phyloP scores from a whole-genome alignment of 2,329 filamentous ascomycete genomes.

The Huntiella abstrusa region DNA sequence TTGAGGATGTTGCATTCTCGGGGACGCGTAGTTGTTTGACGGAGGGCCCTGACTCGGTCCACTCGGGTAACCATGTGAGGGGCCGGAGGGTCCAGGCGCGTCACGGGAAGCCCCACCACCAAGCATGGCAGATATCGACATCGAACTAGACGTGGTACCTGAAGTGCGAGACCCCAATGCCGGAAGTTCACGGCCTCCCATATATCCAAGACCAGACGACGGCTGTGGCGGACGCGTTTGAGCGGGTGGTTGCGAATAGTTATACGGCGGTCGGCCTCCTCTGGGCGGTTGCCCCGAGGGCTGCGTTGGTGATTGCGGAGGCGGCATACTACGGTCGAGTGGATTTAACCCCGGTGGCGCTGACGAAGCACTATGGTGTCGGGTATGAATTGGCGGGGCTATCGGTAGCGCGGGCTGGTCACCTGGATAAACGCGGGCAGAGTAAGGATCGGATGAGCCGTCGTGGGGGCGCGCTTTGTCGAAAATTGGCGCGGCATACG shows the following conservation, averaged over 20 bases:
- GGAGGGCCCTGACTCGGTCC: slow-evolving; percentile 22
- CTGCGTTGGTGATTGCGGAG: slow-evolving; percentile 26
- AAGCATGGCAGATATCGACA: slow-evolving; percentile 44
- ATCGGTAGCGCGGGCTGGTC: slow-evolving; percentile 10
- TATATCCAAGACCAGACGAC: slow-evolving; percentile 26
- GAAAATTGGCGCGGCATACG: slow-evolving; percentile 1
- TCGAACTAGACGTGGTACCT: slow-evolving; percentile 27
- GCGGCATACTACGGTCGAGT: slow-evolving; percentile 27
- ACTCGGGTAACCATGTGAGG: slow-evolving; percentile 16
- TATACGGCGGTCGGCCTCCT: not conserved
- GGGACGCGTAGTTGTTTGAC: slow-evolving; percentile 33
- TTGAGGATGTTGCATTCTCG: slow-evolving; percentile 27
- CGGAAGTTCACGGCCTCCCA: slow-evolving; percentile 31
- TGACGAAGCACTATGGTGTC: slow-evolving; percentile 27
- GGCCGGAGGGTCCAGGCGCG: slow-evolving; percentile 17
- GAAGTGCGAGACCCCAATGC: slow-evolving; percentile 30
- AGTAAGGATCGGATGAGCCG: slow-evolving; percentile 6
- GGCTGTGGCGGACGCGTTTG: slow-evolving; percentile 17
- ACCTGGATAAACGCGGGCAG: slow-evolving; percentile 7
- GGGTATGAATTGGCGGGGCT: slow-evolving; percentile 17
- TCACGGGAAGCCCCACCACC: slow-evolving; percentile 23
- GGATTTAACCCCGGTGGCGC: slow-evolving; percentile 20
- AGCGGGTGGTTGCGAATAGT: slow-evolving; percentile 12
- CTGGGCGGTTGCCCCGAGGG: slow-evolving; percentile 13
- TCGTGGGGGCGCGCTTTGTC: slow-evolving; percentile 1